Base-by-base conservation (phyloP, 2,329 filamentous ascomycete genomes). In the Talaromyces sp. region DNA sequence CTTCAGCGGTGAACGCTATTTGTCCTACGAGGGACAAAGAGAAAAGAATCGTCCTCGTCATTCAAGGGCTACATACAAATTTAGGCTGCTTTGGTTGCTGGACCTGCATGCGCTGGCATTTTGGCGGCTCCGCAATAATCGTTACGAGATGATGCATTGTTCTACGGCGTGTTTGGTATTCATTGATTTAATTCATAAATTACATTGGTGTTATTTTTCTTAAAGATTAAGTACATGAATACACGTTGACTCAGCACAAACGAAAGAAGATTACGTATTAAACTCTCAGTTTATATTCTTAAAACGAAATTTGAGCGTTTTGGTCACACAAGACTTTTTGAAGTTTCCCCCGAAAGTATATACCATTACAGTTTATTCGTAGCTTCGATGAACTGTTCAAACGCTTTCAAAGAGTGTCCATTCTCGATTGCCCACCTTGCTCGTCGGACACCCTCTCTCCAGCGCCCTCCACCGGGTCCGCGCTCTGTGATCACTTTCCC, bases 381-480 rank as follows among this genome's bases (percentile, higher is more conserved):
- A 35, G 90, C 86, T 62, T 93, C 85, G 41, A 96, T 92, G 77
- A 97, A 98, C 24, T 82, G 81, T 60, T 87, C 81, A 86, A 95
- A 93, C 77, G 92, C 87, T 71, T 81, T 87, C 81, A 90, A 87
- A n/a, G 93, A 91, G 72, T 88, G 86, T 53, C 93, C 92, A 73
- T 91, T 96, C 75, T 87, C 85, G 54, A 99, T 84, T 11, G 91
- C 91, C 90, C 91, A 96, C 68, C 89, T 86, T 17, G 95, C 95
- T 71, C 91, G 84, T 68, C 93, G 82, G 14, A 97, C 85, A 57
- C 93, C 95, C 72, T 97, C 93, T 79, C 96, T 99, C 95, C 95
- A 99, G 69, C 93, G 84, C 60, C 90, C 86, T 14, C 90, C 90
- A 11, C 89, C 93, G 5, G 93, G 93, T 0, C 95, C 93, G 54